Percentiles rank a stretch among this genome's conserved stretches.
These are phyloP conservation scores for Pisolithus orientalis DNA, from an alignment of 768 basidiomycete species.

Conservation along the genomic window DNA sequence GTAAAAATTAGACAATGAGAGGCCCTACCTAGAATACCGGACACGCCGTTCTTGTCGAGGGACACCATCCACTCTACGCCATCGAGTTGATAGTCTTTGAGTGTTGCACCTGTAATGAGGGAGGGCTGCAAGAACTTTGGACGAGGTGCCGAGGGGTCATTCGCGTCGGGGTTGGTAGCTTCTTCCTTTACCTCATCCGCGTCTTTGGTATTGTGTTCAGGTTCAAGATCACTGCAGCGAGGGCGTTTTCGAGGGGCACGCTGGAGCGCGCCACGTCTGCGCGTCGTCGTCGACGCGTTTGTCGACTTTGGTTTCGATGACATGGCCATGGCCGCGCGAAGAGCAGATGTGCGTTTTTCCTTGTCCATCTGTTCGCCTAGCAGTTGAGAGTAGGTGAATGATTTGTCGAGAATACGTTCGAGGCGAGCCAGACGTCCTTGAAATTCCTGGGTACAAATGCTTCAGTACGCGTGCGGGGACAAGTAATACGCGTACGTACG, in stretches of 20 bases:
- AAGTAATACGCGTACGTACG: neutral
- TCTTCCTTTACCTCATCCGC: constrained; percentile 8
- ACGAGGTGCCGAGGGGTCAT: constrained; percentile 4
- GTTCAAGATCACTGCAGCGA: constrained; percentile 6
- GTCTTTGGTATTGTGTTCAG: constrained; percentile 1
- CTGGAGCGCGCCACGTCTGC: constrained; percentile 9
- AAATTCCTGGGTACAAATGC: neutral
- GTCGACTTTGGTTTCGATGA: constrained; percentile 2
- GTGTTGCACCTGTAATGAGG: constrained; percentile 74
- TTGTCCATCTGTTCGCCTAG: constrained; percentile 73
- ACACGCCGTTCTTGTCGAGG: constrained; percentile 78
- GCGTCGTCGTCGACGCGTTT: constrained; percentile 12
- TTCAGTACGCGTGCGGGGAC: neutral
- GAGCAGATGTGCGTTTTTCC: constrained; percentile 29
- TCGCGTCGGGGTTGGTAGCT: neutral
- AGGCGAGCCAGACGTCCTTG: constrained; percentile 45
- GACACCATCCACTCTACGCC: constrained; percentile 95
- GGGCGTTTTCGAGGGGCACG: constrained; percentile 1
- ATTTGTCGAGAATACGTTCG: constrained; percentile 67
- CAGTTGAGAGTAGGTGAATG: constrained; percentile 65
- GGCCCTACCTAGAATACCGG: constrained; percentile 64
- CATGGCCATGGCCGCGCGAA: constrained; percentile 24
- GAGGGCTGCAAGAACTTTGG: constrained; percentile 63
- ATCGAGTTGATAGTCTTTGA: constrained; percentile 90
- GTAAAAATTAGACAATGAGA: constrained; percentile 13